phyloP scores from a whole-genome alignment of 768 basidiomycete genomes.

The Mycena polygramma region DNA sequence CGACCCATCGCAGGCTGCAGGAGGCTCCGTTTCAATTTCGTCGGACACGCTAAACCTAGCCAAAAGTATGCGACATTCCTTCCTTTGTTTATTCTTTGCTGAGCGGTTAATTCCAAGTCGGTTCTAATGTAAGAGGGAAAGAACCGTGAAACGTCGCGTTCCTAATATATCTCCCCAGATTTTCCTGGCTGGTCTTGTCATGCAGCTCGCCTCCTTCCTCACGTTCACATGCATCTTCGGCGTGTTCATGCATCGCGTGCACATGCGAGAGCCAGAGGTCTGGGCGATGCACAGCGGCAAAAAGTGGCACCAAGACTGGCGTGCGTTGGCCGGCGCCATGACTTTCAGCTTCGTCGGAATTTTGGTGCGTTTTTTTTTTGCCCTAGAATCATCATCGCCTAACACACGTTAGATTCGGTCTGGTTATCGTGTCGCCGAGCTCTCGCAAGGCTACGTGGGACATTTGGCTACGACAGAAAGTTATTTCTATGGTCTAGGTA shows the following conservation, averaged over 20 bases:
- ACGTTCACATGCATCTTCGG: constrained; percentile 61
- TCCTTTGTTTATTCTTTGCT: neutral
- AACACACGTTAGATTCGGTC: constrained; percentile 66
- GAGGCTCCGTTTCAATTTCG: constrained; percentile 61
- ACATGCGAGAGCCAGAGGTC: constrained; percentile 51
- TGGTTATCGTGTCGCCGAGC: constrained; percentile 69
- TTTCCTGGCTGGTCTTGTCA: constrained; percentile 68
- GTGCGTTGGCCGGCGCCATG: constrained; percentile 64
- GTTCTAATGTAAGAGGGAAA: constrained; percentile 9
- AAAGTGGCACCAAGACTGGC: constrained; percentile 71
- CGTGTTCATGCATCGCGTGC: constrained; percentile 64
- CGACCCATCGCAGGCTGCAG: constrained; percentile 54
- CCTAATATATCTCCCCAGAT: constrained; percentile 47
- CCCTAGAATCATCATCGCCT: neutral
- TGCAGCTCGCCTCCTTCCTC: constrained; percentile 68
- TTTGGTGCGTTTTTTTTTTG: constrained; percentile 56
- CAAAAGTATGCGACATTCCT: constrained; percentile 51
- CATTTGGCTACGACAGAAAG: constrained; percentile 68
- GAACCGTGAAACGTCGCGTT: neutral
- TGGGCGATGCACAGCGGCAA: constrained; percentile 56
- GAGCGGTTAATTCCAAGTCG: constrained; percentile 10
- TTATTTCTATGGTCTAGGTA: constrained; percentile 72
- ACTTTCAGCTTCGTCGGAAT: constrained; percentile 72
- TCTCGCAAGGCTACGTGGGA: constrained; percentile 73
- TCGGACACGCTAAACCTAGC: constrained; percentile 47